Base-by-base conservation (phyloP, 305 asterid species). In the Ilex paraguariensis region DNA sequence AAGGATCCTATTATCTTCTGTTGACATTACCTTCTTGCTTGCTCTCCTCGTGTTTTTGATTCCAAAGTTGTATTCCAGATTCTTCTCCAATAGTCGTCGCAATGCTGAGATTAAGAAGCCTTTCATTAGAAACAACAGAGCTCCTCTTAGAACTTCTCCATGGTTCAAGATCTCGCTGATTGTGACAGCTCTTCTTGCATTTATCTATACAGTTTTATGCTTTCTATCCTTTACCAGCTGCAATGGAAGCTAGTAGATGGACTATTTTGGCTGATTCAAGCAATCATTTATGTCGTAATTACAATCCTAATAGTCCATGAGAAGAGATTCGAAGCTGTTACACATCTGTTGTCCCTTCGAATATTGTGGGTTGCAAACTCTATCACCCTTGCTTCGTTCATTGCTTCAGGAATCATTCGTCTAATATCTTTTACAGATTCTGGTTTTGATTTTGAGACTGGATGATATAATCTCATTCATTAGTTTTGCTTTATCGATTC, bases 271-370 rank as follows among this genome's bases (percentile, higher is more conserved):
- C 40, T 79, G 75, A 54, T 80, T 42, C 95, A 82, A 76, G 88
- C 84, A 3, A 30, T 84, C 32, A 71, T 82, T 64, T 86, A 81
- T 74, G 45, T 57, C 5, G 81, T 77, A 3, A 79, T 81, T 28
- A 79, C 70, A 21, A 67, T 81, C 5, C 57, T 94, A 15, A 70
- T 86, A 31, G 66, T 56, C 55, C 96, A 91, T 40, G 93, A 84
- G 83, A 88, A 83, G 86, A 86, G 77, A 49, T 86, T 87, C 60
- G 73, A 53, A 56, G 87, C 91, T 21, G 58, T 64, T 11, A 59
- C 55, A 2, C 99, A 94, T 73, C 95, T 94, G 0, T 39, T 74
- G 57, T 63, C 88, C 32, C 85, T 94, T 31, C 77, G 99, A 16
- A 54, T 78, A 0, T 91, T 75, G 57, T 94, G 98, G 99, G 64